Conservation (phyloP, 306 rosid species). For the Benincasa hispida region DNA sequence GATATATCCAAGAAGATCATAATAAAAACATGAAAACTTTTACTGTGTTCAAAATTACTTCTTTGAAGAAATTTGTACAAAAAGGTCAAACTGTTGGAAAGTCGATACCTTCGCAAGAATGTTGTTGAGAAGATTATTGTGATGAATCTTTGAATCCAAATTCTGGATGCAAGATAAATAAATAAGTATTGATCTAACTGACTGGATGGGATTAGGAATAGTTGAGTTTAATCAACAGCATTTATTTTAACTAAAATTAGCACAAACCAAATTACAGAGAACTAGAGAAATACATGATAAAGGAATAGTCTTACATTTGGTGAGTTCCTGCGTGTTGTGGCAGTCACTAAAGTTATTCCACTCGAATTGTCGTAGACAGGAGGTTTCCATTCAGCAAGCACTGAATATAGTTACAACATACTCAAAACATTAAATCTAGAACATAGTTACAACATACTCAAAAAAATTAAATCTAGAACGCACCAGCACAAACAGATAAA, state of each 20-base stretch:
- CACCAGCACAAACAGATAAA: background rate
- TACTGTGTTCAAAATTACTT: background rate
- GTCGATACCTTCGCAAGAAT: constrained; percentile 75
- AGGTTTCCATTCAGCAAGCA: constrained; percentile 89
- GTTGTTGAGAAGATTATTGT: constrained; percentile 81
- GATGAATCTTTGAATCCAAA: constrained; percentile 94
- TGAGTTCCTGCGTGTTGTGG: constrained; percentile 75
- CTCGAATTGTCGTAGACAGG: constrained; percentile 67
- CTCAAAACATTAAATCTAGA: constrained; percentile 4
- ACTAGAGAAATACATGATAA: background rate
- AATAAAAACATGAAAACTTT: background rate
- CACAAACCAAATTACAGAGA: background rate
- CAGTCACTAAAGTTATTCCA: constrained; percentile 65
- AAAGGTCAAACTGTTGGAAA: background rate
- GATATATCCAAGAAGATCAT: background rate
- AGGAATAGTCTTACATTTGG: constrained; percentile 51
- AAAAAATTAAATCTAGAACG: background rate
- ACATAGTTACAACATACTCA: constrained; percentile 10
- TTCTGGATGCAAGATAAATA: constrained; percentile 27
- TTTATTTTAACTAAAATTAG: background rate
- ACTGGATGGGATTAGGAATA: constrained; percentile 4
- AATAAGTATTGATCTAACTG: constrained; percentile 1
- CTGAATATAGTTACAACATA: constrained; percentile 27
- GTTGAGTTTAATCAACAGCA: background rate
- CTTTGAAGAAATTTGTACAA: background rate